phyloP scores from a whole-genome alignment of 768 basidiomycete genomes.

The Podaxis carcinomalis region DNA sequence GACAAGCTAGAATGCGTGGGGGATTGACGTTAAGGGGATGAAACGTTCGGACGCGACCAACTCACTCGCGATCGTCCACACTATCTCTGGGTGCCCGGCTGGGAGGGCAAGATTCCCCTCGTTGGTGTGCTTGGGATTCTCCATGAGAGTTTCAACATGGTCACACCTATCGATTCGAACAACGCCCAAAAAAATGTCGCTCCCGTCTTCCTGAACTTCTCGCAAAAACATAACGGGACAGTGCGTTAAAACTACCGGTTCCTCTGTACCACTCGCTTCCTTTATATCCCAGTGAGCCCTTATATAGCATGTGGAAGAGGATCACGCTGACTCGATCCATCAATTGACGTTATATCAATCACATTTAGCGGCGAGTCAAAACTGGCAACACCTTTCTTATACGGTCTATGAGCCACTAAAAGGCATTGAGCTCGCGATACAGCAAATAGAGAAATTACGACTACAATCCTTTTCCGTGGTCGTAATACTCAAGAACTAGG shows the following conservation, averaged over 20 bases:
- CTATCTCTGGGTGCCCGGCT: slow-evolving; percentile 47
- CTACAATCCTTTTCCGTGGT: background rate
- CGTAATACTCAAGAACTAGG: slow-evolving; percentile 26
- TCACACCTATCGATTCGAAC: slow-evolving; percentile 29
- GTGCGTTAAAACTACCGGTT: slow-evolving; percentile 28
- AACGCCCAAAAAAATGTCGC: slow-evolving; percentile 47
- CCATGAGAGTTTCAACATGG: slow-evolving; percentile 23
- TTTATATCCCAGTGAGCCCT: background rate
- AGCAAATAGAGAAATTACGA: background rate
- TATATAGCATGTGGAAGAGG: background rate
- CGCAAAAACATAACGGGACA: slow-evolving; percentile 46
- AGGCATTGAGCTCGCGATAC: background rate
- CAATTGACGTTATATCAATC: background rate
- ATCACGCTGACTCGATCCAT: background rate
- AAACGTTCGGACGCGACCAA: background rate
- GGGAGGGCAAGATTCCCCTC: slow-evolving; percentile 35
- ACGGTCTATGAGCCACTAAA: background rate
- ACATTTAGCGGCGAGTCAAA: too few relatives aligned
- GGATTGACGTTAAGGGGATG: background rate
- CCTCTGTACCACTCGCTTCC: slow-evolving; percentile 17
- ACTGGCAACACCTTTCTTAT: too few relatives aligned
- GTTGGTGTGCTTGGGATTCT: slow-evolving; percentile 25
- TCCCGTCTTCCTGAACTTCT: slow-evolving; percentile 49
- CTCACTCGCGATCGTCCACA: slow-evolving; percentile 29
- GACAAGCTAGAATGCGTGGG: slow-evolving; percentile 17